Conservation (phyloP, 345 rosid genomes). For the Dipteronia sinensis region DNA sequence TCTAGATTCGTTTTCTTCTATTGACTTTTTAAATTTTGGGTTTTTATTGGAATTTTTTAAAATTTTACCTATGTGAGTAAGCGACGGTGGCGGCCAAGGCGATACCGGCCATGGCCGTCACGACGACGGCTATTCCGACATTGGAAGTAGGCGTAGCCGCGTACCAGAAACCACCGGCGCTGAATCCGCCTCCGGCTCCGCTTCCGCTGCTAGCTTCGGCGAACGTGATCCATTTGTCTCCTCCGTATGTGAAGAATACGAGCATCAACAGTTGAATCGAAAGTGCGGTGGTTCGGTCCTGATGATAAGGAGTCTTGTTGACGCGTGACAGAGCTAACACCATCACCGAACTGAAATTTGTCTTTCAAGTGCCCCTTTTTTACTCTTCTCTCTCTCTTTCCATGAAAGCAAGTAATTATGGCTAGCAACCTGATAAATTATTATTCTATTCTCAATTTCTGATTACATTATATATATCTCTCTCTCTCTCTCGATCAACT, state of each 20-base stretch:
- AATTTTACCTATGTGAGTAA: slow-evolving; percentile 60
- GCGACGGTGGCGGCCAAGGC: slow-evolving; percentile 67
- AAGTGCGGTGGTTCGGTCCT: slow-evolving; percentile 2
- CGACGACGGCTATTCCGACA: slow-evolving; percentile 63
- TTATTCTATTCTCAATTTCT: not conserved
- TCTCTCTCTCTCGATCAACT: not conserved
- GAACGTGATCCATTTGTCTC: not conserved
- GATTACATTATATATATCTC: not conserved
- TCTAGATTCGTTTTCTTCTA: slow-evolving; percentile 9
- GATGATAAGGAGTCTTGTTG: slow-evolving; percentile 7
- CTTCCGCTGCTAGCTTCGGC: slow-evolving; percentile 34
- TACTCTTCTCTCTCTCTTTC: not conserved
- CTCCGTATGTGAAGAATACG: slow-evolving; percentile 25
- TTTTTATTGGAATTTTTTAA: not conserved
- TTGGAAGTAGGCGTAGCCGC: slow-evolving; percentile 42
- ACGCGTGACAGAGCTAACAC: slow-evolving; percentile 37
- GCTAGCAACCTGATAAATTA: not conserved
- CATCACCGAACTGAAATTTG: slow-evolving; percentile 47
- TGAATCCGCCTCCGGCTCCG: slow-evolving; percentile 40
- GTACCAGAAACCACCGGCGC: slow-evolving; percentile 53
- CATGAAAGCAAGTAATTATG: slow-evolving; percentile 20
- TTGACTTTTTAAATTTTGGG: not conserved
- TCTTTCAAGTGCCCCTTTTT: not conserved
- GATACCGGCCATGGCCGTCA: slow-evolving; percentile 77
- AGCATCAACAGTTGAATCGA: slow-evolving; percentile 42